Conservation (phyloP, 257 asterid species). For the Gentiana dahurica region DNA sequence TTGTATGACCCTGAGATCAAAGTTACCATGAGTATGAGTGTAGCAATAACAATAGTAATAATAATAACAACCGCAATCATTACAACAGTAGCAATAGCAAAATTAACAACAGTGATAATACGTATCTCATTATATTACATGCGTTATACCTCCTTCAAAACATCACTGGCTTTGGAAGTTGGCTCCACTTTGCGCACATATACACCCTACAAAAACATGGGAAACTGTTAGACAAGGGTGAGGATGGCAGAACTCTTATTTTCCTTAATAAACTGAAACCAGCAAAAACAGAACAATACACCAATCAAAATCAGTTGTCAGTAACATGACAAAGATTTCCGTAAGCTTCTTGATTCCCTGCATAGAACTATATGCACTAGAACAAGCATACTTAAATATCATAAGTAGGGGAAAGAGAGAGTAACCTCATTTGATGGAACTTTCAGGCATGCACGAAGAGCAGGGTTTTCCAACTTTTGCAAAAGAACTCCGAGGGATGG, state of each 20-base stretch:
- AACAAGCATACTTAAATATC: constrained; percentile 7
- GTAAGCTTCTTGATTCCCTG: no score
- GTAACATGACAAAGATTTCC: neutral
- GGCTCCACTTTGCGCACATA: constrained; percentile 77
- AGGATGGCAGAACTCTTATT: neutral
- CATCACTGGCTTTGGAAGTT: constrained; percentile 56
- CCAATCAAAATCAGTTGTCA: neutral
- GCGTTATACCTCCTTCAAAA: constrained; percentile 58
- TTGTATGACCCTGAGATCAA: no score
- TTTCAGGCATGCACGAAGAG: constrained; percentile 74
- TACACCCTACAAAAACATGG: constrained; percentile 49
- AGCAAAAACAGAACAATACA: neutral
- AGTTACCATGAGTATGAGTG: no score
- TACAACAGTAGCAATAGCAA: neutral
- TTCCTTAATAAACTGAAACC: neutral
- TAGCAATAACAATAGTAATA: no score
- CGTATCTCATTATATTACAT: no score
- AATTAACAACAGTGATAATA: neutral
- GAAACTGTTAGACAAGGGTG: neutral
- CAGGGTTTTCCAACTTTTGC: constrained; percentile 98
- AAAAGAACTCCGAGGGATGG: constrained; percentile 87
- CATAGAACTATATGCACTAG: neutral
- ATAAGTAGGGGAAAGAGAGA: constrained; percentile 9
- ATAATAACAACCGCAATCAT: neutral
- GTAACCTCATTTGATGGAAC: constrained; percentile 81